phyloP scores from a whole-genome alignment of 2,329 filamentous ascomycete genomes.

The Hirsutella minnesotensis region DNA sequence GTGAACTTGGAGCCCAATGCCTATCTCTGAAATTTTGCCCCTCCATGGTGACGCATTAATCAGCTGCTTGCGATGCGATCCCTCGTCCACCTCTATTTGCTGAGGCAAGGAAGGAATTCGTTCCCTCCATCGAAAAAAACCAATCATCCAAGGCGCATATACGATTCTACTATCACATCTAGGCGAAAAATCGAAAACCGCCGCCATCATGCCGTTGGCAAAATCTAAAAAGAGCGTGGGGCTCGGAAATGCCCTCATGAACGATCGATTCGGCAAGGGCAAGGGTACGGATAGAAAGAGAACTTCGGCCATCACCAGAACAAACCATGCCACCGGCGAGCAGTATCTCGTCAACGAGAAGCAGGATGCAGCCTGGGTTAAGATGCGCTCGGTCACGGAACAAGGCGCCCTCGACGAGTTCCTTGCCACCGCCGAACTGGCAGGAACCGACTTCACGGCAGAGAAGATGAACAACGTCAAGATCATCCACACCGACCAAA shows the following conservation, averaged over 20 bases:
- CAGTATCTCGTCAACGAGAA: slow-evolving; percentile 86
- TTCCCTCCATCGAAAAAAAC: not conserved
- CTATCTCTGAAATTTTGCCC: slow-evolving; percentile 32
- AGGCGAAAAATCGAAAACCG: not conserved
- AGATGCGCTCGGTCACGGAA: slow-evolving; percentile 98
- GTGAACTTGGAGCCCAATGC: not conserved
- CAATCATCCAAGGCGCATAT: no score
- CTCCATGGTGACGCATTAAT: slow-evolving; percentile 32
- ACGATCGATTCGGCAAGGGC: slow-evolving; percentile 91
- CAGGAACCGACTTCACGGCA: slow-evolving; percentile 96
- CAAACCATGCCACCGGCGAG: slow-evolving; percentile 70
- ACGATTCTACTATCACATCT: no score
- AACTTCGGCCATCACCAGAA: slow-evolving; percentile 45
- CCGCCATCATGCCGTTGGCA: slow-evolving; percentile 43
- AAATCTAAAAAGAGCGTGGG: slow-evolving; percentile 95
- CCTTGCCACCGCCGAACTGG: slow-evolving; percentile 85
- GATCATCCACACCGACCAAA: slow-evolving; percentile 93
- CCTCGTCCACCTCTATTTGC: slow-evolving; percentile 4
- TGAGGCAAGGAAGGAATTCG: not conserved
- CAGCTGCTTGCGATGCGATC: slow-evolving; percentile 12
- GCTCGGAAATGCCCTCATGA: slow-evolving; percentile 96
- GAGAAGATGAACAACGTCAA: slow-evolving; percentile 99
- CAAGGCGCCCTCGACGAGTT: slow-evolving; percentile 96
- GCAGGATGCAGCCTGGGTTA: slow-evolving; percentile 91
- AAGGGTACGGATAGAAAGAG: slow-evolving; percentile 77